Base-by-base conservation (phyloP, 768 basidiomycete genomes). In the Calocybe cyanea region DNA sequence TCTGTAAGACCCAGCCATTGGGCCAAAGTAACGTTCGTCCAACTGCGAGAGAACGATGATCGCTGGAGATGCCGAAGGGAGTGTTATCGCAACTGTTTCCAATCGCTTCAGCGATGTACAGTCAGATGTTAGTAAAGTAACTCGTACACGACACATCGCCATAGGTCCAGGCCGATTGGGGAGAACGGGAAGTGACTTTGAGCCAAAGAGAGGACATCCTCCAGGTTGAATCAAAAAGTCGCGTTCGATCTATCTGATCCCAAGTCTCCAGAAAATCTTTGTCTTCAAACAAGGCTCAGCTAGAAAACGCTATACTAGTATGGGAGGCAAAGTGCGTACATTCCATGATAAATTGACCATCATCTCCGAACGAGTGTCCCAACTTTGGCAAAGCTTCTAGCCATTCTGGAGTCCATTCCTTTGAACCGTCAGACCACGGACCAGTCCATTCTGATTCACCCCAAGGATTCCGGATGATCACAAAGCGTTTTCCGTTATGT, bases 341-440 rank as follows among this genome's bases (percentile, higher is more conserved):
- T 63, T 79, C 78, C 77, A 79, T 78, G 14, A 80, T 63, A 45
- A 81, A 81, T 43, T 76, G 66, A 1, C 78, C 79, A 47, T 76
- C 72, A 30, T 72, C 58, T 2, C 77, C 77, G 47, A 81, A 80
- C 1, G 57, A 45, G 57, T 80, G 77, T 3, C 60, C 65, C 0
- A 81, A 60, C 21, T 58, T 58, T 0, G 67, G 61, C 4, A 80
- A 63, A 2, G 66, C 57, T 18, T 62, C 62, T 0, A 78, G 49
- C 78, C 77, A 79, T 48, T 78, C 76, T 7, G 49, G 45, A 1
- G 70, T 76, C 79, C 79, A 81, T 52, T 80, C 77, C 48, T 77
- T 77, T 4, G 75, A 72, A 0, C 79, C 78, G 52, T 80, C 77
- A 0, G 70, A 70, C 78, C 77, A 79, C 0, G 69, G 61, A 2